phyloP scores from a whole-genome alignment of 169 alveolate species.

The Cryptosporidium sp. region DNA sequence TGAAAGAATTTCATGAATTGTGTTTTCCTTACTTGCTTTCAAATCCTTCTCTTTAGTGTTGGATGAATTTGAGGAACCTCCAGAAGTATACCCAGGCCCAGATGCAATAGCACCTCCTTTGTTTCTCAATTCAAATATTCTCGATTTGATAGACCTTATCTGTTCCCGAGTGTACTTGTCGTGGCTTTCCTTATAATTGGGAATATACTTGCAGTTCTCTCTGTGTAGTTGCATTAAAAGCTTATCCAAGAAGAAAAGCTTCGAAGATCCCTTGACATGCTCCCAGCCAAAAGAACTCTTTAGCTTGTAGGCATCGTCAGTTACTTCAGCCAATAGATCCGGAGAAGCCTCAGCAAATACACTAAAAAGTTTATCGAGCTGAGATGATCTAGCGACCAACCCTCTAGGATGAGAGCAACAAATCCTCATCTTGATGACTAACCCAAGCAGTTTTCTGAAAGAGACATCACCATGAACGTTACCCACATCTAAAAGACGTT shows the following conservation, averaged over 20 bases:
- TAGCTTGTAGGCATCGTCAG: slow-evolving; percentile 78
- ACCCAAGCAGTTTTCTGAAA: slow-evolving; percentile 86
- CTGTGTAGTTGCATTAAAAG: slow-evolving; percentile 87
- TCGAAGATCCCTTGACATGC: slow-evolving; percentile 87
- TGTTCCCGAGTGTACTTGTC: slow-evolving; percentile 57
- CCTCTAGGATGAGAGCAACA: slow-evolving; percentile 91
- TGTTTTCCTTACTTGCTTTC: neutral
- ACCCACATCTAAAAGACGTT: slow-evolving; percentile 83
- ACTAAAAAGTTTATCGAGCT: slow-evolving; percentile 84
- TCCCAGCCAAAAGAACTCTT: slow-evolving; percentile 83
- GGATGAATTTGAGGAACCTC: neutral
- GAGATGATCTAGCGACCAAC: slow-evolving; percentile 85
- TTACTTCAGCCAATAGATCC: slow-evolving; percentile 60
- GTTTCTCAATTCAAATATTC: slow-evolving; percentile 47
- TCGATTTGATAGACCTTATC: slow-evolving; percentile 62
- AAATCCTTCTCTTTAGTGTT: slow-evolving; percentile 11
- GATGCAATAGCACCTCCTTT: slow-evolving; percentile 27
- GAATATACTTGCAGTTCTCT: slow-evolving; percentile 85
- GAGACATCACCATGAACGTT: slow-evolving; percentile 85
- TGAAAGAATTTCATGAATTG: slow-evolving; percentile 16
- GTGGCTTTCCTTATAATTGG: slow-evolving; percentile 79
- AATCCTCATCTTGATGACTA: slow-evolving; percentile 91
- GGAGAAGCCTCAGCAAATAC: slow-evolving; percentile 82
- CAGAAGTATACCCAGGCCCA: neutral
- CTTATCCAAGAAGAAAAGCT: slow-evolving; percentile 89